Base-by-base conservation (phyloP, 1,284 basidiomycete species). In the Mycena citricolor region DNA sequence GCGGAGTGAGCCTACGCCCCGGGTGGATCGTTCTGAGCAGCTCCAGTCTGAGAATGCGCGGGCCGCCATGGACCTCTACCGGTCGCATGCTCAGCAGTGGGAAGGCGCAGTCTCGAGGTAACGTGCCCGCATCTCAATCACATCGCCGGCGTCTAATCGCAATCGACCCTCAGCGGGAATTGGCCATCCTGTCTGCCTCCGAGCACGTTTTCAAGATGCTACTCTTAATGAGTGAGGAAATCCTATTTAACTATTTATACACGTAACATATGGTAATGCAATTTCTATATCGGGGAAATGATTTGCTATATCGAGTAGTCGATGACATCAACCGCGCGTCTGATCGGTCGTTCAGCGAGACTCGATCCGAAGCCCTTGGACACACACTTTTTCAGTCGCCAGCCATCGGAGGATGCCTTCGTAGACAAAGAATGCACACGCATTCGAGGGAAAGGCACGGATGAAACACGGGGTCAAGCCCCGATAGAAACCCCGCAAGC, bases 151-250 rank as follows among this genome's bases (percentile, higher is more conserved):
- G n/a, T n/a, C n/a, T n/a, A n/a, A n/a, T n/a, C n/a, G n/a, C n/a
- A n/a, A n/a, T n/a, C n/a, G n/a, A n/a, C n/a, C n/a, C n/a, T n/a
- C n/a, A 69, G 66, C 23, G 77, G 76, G 11, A 76, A 80, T 47
- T 90, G 87, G 87, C 86, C 88, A 2, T 83, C 77, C 50, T 72
- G 73, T 42, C 74, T 90, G 36, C 86, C 88, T 25, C 87, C 88
- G 1, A 80, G 78, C 59, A 79, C 78, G 6, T 90, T 84, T 63
- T 87, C 87, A 37, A 77, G 86, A 54, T 89, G 85, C 62, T 89
- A 88, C 60, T 62, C 77, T 39, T 87, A 64, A 63, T 63, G 5
- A 25, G 34, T 19, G 26, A 14, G 7, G n/a, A 30, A 12, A 38
- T 30, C 22, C 31, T 26, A 46, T 36, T 26, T 39, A 42, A 21